phyloP scores from a whole-genome alignment of 1,284 basidiomycete genomes.

The Afroboletus lepidellus region DNA sequence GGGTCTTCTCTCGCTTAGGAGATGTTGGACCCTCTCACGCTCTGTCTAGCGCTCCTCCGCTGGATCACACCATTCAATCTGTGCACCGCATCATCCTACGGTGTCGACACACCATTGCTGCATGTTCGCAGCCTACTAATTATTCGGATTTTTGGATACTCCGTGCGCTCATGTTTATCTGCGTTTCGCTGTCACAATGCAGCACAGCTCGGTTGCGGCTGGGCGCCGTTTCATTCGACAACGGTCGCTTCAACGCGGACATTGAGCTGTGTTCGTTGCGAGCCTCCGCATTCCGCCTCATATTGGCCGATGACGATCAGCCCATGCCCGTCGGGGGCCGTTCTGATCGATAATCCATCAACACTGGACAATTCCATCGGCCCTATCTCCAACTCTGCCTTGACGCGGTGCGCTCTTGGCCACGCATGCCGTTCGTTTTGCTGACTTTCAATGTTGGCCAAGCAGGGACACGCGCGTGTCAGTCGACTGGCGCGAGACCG shows the following conservation, averaged over 20 bases:
- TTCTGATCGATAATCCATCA: constrained; percentile 6
- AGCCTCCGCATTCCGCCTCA: constrained; percentile 6
- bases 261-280: background rate
- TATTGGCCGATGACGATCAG: constrained; percentile 7
- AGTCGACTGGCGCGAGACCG: constrained; percentile 8
- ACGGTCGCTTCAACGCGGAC: background rate
- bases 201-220: constrained; percentile 1
- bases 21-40: constrained; percentile 12
- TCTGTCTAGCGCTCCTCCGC: background rate
- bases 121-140: constrained; percentile 20
- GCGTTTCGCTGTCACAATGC: background rate
- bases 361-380: background rate
- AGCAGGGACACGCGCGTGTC: constrained; percentile 14
- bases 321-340: constrained; percentile 2
- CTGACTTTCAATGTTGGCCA: constrained; percentile 14
- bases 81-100: constrained; percentile 13
- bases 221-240: background rate
- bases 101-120: constrained; percentile 21
- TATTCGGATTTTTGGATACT: background rate
- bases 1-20: constrained; percentile 14
- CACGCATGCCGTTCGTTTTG: constrained; percentile 10
- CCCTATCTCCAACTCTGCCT: constrained; percentile 6
- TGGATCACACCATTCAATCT: constrained; percentile 1
- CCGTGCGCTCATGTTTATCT: background rate
- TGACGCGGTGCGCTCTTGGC: constrained; percentile 1